phyloP scores from a whole-genome alignment of 129 eudicot species.

The Logfia minima region DNA sequence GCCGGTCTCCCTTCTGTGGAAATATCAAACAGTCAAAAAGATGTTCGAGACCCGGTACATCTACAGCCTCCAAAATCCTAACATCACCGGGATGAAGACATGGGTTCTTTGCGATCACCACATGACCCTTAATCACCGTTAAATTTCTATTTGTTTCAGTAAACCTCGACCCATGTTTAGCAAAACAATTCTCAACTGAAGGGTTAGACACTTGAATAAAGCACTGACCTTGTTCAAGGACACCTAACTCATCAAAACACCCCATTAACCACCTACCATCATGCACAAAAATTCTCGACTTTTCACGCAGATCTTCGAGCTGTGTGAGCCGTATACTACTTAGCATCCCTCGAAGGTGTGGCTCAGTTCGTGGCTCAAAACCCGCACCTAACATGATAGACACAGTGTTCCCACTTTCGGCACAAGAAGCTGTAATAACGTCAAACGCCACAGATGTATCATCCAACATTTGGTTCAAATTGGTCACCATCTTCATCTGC shows the following conservation, averaged over 20 bases:
- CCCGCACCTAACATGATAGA: constrained; percentile 10
- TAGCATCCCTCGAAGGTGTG: constrained; percentile 3
- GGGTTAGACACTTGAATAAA: constrained; percentile 9
- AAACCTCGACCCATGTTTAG: not conserved
- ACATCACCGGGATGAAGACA: constrained; percentile 18
- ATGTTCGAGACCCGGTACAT: constrained; percentile 13
- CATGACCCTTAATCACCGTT: constrained; percentile 2
- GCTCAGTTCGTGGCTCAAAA: constrained; percentile 4
- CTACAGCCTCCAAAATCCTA: constrained; percentile 7
- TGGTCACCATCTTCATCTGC: not conserved
- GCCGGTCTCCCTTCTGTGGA: constrained; percentile 10
- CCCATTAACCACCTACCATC: constrained; percentile 12
- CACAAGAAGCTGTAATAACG: not conserved
- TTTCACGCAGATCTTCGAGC: not conserved
- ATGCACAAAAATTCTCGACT: constrained; percentile 3
- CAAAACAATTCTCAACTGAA: constrained; percentile 4
- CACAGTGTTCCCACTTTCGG: not conserved
- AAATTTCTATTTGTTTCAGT: not conserved
- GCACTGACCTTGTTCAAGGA: constrained; percentile 1
- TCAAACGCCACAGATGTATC: not conserved
- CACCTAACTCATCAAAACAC: constrained; percentile 5
- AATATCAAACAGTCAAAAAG: constrained; percentile 3
- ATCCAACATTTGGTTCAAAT: not conserved
- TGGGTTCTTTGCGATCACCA: constrained; percentile 5
- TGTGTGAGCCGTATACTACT: constrained; percentile 2